Conservation (phyloP, 805 yeast genomes). For the Wickerhamomyces subpelliculosus region DNA sequence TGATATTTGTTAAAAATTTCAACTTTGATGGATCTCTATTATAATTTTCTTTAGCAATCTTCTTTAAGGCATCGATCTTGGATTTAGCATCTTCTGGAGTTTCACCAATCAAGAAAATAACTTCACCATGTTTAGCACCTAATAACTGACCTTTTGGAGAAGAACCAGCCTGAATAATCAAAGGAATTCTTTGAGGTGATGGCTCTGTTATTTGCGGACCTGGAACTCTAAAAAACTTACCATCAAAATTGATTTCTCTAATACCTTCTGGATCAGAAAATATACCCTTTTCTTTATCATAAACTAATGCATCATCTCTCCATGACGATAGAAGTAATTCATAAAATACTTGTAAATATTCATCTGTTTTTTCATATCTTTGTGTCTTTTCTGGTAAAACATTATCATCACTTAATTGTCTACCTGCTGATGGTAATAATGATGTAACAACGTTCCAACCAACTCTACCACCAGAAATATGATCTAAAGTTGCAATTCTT, state of each 20-base stretch:
- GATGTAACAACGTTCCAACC: slow-evolving; percentile 41
- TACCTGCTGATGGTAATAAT: slow-evolving; percentile 34
- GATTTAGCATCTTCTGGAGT: slow-evolving; percentile 30
- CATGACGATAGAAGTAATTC: slow-evolving; percentile 33
- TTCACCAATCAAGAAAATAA: slow-evolving; percentile 26
- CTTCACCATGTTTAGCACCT: slow-evolving; percentile 36
- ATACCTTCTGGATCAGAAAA: slow-evolving; percentile 30
- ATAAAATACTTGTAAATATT: slow-evolving; percentile 31
- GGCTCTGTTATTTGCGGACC: slow-evolving; percentile 35
- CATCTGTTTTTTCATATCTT: slow-evolving; percentile 34
- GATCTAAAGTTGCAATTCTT: slow-evolving; percentile 35
- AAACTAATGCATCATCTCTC: slow-evolving; percentile 30
- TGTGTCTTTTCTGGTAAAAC: slow-evolving; percentile 31
- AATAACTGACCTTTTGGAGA: slow-evolving; percentile 30
- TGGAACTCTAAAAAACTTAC: slow-evolving; percentile 31
- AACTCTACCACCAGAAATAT: slow-evolving; percentile 33
- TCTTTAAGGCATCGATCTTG: slow-evolving; percentile 24
- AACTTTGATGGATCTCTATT: slow-evolving; percentile 31
- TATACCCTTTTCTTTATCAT: slow-evolving; percentile 21
- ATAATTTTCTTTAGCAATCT: slow-evolving; percentile 30
- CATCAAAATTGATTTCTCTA: slow-evolving; percentile 31
- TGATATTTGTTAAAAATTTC: slow-evolving; percentile 28
- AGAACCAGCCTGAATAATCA: slow-evolving; percentile 37
- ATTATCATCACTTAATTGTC: slow-evolving; percentile 29
- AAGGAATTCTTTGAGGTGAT: slow-evolving; percentile 35